Conservation (phyloP, 1,284 basidiomycete genomes). For the Malassezia globosa region DNA sequence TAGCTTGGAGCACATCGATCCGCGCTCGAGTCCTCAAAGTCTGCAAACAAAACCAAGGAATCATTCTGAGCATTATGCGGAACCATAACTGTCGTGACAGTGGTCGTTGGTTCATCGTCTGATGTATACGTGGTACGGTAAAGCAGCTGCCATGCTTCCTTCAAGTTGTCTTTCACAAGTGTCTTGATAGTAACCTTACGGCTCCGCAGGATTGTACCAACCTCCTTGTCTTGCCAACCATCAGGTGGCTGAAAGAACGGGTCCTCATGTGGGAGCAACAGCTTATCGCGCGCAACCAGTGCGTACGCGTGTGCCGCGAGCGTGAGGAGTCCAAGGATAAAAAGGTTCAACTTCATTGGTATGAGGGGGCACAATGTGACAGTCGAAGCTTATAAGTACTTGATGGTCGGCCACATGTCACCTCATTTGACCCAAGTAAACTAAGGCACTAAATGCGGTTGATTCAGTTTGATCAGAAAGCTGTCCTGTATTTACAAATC, state of each 20-base stretch:
- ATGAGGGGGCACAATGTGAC: too few relatives aligned
- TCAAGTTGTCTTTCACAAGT: not conserved
- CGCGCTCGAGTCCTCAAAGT: slow-evolving; percentile 21
- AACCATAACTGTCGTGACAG: slow-evolving; percentile 23
- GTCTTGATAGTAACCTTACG: slow-evolving; percentile 11
- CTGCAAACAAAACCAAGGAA: slow-evolving; percentile 21
- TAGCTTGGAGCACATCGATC: slow-evolving; percentile 25
- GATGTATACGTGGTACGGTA: slow-evolving; percentile 21
- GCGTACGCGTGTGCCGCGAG: too few relatives aligned
- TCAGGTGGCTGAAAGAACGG: slow-evolving; percentile 27
- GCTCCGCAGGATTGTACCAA: slow-evolving; percentile 25
- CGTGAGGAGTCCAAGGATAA: too few relatives aligned
- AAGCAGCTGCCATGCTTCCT: slow-evolving; percentile 20
- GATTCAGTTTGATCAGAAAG: too few relatives aligned
- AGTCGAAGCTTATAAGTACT: too few relatives aligned
- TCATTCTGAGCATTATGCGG: slow-evolving; percentile 22
- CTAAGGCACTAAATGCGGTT: too few relatives aligned
- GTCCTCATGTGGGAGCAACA: slow-evolving; percentile 9
- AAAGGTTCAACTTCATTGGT: too few relatives aligned
- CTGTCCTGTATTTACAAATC: too few relatives aligned
- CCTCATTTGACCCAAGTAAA: too few relatives aligned
- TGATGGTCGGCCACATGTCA: too few relatives aligned
- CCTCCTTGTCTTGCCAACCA: slow-evolving; percentile 16
- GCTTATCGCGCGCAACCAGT: too few relatives aligned
- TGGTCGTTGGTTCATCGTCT: slow-evolving; percentile 5